These are phyloP conservation scores for Anethum foeniculum DNA, from an alignment of 140 eudicot species.

Conservation along the genomic window DNA sequence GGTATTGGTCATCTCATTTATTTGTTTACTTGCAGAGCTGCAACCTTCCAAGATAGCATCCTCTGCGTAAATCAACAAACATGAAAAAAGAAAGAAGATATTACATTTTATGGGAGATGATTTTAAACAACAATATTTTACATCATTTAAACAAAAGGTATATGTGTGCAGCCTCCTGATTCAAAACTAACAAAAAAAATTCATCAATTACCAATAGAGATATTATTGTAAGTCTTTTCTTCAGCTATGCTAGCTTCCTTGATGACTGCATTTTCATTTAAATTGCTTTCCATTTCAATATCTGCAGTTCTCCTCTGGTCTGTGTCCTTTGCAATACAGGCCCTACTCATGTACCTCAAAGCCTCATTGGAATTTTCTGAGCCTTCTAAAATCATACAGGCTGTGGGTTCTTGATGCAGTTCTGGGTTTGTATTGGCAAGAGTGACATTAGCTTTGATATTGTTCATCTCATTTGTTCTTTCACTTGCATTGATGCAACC, in stretches of 20 bases:
- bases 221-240: neutral
- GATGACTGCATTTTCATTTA: neutral
- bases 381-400: neutral
- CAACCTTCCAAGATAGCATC: conserved; percentile 11
- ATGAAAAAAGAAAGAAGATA: neutral
- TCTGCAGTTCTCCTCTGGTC: neutral
- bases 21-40: neutral
- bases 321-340: neutral
- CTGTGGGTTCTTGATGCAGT: neutral
- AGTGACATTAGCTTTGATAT: neutral
- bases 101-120: neutral
- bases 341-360: neutral
- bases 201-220: neutral
- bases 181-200: neutral
- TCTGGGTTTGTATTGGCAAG: neutral
- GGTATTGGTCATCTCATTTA: neutral
- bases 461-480: neutral
- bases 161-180: neutral
- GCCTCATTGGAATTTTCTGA: neutral
- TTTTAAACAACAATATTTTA: neutral
- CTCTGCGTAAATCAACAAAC: conserved; percentile 4
- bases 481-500: neutral
- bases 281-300: neutral
- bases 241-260: neutral
- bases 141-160: neutral